These are phyloP conservation scores for Luffa aegyptiaca DNA, from an alignment of 306 rosid genomes.

Conservation along the genomic window DNA sequence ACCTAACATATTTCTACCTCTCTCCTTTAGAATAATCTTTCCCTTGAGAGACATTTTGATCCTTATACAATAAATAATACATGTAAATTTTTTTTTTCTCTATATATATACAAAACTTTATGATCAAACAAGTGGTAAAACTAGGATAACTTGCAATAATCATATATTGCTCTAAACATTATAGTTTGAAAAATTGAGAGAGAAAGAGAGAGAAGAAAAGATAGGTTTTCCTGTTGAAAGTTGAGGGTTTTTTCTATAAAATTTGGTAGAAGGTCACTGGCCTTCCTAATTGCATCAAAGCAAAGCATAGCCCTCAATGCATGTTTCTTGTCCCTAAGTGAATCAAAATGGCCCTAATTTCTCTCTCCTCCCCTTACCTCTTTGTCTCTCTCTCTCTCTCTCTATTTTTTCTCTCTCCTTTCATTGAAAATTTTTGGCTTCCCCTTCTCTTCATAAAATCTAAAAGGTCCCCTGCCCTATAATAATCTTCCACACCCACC, in stretches of 20 bases:
- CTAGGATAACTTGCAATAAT: not conserved
- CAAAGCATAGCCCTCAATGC: constrained; percentile 10
- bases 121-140: not conserved
- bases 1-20: not conserved
- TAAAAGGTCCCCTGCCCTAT: not conserved
- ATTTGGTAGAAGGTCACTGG: constrained; percentile 5
- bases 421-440: too few species aligned
- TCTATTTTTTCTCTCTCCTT: not conserved
- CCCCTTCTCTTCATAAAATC: not conserved
- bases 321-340: constrained; percentile 1
- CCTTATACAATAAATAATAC: too few species aligned
- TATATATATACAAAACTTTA: not conserved
- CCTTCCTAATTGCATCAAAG: not conserved
- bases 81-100: not conserved
- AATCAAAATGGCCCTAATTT: not conserved
- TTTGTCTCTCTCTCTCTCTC: constrained; percentile 4
- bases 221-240: constrained; percentile 7
- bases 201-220: not conserved
- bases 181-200: not conserved
- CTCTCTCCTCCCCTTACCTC: constrained; percentile 12
- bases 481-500: not conserved
- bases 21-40: too few species aligned
- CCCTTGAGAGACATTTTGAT: too few species aligned
- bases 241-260: constrained; percentile 4
- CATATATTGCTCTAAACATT: not conserved